These are phyloP conservation scores for Cercophora samala DNA, from an alignment of 495 filamentous ascomycete species.

Conservation along the genomic window DNA sequence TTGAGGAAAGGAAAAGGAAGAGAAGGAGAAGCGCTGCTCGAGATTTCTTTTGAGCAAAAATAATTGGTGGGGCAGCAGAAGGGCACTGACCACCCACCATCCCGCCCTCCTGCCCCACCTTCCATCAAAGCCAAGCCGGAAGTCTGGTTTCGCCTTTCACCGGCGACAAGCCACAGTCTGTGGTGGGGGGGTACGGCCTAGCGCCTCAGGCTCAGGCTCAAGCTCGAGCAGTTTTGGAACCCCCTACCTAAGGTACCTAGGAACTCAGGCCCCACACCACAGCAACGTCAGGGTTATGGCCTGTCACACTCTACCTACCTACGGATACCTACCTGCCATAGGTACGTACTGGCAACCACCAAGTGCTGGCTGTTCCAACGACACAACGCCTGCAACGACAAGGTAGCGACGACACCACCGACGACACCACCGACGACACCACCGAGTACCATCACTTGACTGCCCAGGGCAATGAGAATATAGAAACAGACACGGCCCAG, in stretches of 20 bases:
- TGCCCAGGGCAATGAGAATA: background rate
- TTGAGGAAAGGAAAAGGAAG: constrained; percentile 52
- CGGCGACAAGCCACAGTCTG: background rate
- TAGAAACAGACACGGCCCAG: background rate
- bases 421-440: background rate
- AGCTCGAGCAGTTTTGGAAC: background rate
- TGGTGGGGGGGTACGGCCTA: too few species aligned
- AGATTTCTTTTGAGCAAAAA: constrained; percentile 12
- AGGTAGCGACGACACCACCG: background rate
- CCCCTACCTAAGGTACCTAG: background rate
- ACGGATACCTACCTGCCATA: too few species aligned
- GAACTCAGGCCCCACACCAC: too few species aligned
- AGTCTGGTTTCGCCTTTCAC: constrained; percentile 28
- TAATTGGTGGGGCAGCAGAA: background rate
- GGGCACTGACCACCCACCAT: constrained; percentile 5
- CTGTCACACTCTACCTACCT: background rate
- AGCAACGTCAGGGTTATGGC: background rate
- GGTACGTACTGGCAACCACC: too few species aligned
- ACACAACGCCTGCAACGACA: background rate
- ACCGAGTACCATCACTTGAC: background rate
- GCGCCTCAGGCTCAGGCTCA: too few species aligned
- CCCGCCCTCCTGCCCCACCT: background rate
- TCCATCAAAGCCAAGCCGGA: constrained; percentile 16
- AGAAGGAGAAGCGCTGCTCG: constrained; percentile 19
- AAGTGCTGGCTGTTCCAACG: background rate